These are phyloP conservation scores for Talaromyces wortmannii DNA, from an alignment of 495 filamentous ascomycete species.

Conservation along the genomic window DNA sequence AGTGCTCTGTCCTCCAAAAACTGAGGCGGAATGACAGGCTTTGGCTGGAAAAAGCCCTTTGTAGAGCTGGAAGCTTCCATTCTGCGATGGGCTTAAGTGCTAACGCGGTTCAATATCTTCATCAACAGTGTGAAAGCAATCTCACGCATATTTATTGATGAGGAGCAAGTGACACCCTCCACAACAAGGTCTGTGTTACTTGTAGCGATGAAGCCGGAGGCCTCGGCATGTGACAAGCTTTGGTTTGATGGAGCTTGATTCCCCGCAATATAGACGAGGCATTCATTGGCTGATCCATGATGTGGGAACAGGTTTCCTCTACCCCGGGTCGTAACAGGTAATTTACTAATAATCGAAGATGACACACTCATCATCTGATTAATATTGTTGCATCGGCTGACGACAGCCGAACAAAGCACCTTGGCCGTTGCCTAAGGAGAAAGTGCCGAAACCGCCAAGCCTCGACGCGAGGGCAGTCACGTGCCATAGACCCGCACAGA, in stretches of 20 bases:
- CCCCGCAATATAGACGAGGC: not conserved
- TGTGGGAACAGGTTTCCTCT: no score
- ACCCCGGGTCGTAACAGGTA: no score
- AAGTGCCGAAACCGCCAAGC: no score
- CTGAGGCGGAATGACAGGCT: slow-evolving; percentile 3
- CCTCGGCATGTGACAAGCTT: slow-evolving; percentile 4
- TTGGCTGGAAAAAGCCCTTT: slow-evolving; percentile 8
- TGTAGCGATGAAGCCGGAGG: not conserved
- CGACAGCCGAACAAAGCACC: no score
- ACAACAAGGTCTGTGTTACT: no score
- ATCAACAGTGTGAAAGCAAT: not conserved
- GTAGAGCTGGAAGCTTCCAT: slow-evolving; percentile 8
- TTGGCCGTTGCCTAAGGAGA: no score
- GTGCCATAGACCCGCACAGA: no score
- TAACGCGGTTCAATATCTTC: not conserved
- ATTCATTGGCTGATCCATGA: not conserved
- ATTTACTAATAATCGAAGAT: no score
- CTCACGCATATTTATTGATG: not conserved
- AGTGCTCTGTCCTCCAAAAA: slow-evolving; percentile 2
- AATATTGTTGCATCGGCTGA: no score
- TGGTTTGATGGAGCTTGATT: not conserved
- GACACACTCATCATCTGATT: no score
- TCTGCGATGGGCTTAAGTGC: not conserved
- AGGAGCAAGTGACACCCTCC: no score
- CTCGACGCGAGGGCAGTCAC: no score